These are phyloP conservation scores for Aegilops bicornis DNA, from an alignment of 176 grass and related monocot species.

Conservation along the genomic window DNA sequence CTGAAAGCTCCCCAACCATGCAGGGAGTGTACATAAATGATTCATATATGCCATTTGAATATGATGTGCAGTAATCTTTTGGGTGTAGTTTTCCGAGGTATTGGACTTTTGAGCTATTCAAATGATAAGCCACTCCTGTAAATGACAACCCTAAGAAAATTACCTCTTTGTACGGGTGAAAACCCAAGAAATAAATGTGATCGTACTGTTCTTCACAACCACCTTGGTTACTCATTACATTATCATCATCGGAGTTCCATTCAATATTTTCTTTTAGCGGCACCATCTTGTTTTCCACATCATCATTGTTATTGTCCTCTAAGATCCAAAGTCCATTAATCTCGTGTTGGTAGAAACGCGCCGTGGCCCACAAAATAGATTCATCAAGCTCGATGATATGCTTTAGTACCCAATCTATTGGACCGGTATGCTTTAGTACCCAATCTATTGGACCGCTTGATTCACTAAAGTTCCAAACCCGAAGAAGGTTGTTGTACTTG, in stretches of 20 bases:
- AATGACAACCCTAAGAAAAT: background rate
- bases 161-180: constrained; percentile 12
- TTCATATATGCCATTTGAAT: background rate
- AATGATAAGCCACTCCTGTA: constrained; percentile 9
- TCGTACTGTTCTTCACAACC: no score
- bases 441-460: background rate
- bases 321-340: background rate
- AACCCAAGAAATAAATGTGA: background rate
- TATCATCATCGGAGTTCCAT: constrained; percentile 6
- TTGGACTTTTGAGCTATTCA: background rate
- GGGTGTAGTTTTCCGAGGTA: background rate
- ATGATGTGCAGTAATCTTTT: background rate
- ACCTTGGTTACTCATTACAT: background rate
- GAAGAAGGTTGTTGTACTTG: background rate
- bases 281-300: background rate
- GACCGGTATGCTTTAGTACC: background rate
- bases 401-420: background rate
- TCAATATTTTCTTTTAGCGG: background rate
- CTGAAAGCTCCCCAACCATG: background rate
- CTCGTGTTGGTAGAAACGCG: background rate
- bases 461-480: background rate
- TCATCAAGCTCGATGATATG: background rate
- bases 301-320: background rate
- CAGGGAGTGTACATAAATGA: background rate
- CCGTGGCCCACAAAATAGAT: background rate